Percentiles rank a stretch among this genome's conserved stretches.
Evolutionary conservation across 179 eudicot species (phyloP).

Genomic region (Sideroxylon spinosum): DNA sequence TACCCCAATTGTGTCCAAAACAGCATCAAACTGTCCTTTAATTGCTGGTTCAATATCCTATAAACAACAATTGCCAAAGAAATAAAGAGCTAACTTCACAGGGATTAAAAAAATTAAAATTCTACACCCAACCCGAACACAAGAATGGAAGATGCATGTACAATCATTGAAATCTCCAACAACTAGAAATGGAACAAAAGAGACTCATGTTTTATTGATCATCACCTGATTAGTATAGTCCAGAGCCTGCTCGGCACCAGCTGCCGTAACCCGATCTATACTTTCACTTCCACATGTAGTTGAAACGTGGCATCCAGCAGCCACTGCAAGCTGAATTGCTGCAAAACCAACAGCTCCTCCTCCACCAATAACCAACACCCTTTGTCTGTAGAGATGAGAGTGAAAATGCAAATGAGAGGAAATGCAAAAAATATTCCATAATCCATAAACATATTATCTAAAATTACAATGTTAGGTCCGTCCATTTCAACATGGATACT

Average conservation of each 20-base stretch:
- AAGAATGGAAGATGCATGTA: not conserved
- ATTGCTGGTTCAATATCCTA: conserved; percentile 71
- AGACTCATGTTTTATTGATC: not conserved
- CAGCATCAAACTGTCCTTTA: conserved; percentile 84
- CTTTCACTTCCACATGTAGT: conserved; percentile 83
- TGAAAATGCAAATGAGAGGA: conserved; percentile 10
- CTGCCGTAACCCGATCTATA: conserved; percentile 62
- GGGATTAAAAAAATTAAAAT: not conserved
- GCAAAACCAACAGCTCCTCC: conserved; percentile 96
- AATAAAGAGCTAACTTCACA: conserved; percentile 2
- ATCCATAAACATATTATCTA: not conserved
- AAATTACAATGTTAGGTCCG: not conserved
- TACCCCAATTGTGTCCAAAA: conserved; percentile 82
- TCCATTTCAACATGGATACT: not conserved
- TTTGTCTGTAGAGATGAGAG: conserved; percentile 49
- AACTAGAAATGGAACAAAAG: not conserved
- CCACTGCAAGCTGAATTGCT: conserved; percentile 88
- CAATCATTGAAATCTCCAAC: conserved; percentile 11
- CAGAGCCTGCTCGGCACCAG: conserved; percentile 92
- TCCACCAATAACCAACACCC: conserved; percentile 78
- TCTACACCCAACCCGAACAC: not conserved
- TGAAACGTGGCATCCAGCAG: conserved; percentile 80
- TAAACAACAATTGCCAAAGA: conserved; percentile 10
- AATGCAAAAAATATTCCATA: not conserved
- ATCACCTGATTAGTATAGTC: conserved; percentile 72